Conservation (phyloP, 192 early-diverging fungal species). For the Backusella sp. region DNA sequence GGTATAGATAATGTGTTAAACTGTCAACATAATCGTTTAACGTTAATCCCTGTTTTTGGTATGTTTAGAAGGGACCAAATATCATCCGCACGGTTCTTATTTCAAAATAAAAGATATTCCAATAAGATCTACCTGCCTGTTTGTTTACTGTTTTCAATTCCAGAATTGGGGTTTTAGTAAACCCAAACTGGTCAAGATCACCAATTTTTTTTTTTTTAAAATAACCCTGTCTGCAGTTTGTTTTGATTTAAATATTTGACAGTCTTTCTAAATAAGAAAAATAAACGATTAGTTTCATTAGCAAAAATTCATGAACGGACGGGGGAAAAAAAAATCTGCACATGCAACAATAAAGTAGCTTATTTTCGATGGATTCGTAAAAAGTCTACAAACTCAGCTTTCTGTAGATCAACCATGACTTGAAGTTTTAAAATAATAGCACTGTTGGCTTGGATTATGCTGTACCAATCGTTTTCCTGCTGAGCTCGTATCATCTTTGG, state of each 20-base stretch:
- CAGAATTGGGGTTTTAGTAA: not conserved
- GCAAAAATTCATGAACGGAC: not conserved
- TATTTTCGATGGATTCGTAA: not conserved
- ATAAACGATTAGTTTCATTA: not conserved
- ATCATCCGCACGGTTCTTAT: not conserved
- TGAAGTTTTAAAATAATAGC: not conserved
- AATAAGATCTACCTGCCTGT: not conserved
- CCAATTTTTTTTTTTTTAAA: not conserved
- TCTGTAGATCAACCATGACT: not conserved
- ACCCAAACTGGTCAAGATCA: not conserved
- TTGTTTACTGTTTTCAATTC: constrained; percentile 1
- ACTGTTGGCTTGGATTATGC: not conserved
- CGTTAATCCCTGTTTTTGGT: not conserved
- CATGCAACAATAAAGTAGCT: not conserved
- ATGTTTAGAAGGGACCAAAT: not conserved
- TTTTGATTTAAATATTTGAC: constrained; percentile 8
- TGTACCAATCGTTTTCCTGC: too few relatives aligned
- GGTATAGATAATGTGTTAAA: not conserved
- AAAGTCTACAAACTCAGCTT: not conserved
- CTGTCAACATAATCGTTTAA: not conserved
- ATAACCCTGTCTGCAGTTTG: not conserved
- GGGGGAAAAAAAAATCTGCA: not conserved
- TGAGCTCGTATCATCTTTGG: too few relatives aligned
- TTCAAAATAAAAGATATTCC: not conserved
- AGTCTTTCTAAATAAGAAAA: not conserved